A percentile compares a stretch with the other conserved stretches of the same genome.
Conservation (phyloP, 2,329 filamentous ascomycete genomes). For the Plectosphaerella sp. region DNA sequence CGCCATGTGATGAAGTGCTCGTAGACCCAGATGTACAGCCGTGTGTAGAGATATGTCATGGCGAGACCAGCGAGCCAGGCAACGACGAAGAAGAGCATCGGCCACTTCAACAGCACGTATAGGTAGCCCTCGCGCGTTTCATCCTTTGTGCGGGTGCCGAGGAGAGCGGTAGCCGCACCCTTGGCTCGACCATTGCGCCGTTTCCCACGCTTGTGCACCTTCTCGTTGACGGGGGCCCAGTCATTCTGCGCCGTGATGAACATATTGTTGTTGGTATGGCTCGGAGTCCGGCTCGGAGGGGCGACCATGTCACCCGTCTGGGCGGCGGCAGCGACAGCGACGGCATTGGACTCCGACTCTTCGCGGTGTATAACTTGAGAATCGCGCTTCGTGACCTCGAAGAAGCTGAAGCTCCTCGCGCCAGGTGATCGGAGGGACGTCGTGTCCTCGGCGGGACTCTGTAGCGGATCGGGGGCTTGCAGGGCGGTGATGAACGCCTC, state of each 20-base stretch:
- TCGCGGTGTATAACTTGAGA: constrained; percentile 24
- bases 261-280: constrained; percentile 31
- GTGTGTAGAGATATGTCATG: constrained; percentile 71
- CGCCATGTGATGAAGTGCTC: constrained; percentile 90
- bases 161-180: constrained; percentile 32
- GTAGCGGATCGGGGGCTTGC: constrained; percentile 71
- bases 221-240: constrained; percentile 85
- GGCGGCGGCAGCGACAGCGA: constrained; percentile 32
- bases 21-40: constrained; percentile 87
- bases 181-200: constrained; percentile 22
- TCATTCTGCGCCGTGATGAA: constrained; percentile 92
- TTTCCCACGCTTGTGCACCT: constrained; percentile 42
- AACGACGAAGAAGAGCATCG: constrained; percentile 73
- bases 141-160: constrained; percentile 66
- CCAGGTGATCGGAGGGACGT: constrained; percentile 35
- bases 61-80: constrained; percentile 76
- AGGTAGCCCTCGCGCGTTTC: constrained; percentile 93
- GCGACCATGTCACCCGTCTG: constrained; percentile 26
- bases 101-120: constrained; percentile 88
- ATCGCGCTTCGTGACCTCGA: constrained; percentile 36
- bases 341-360: constrained; percentile 27
- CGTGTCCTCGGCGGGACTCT: constrained; percentile 52
- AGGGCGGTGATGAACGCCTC: constrained; percentile 77
- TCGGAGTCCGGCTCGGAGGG: constrained; percentile 6
- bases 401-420: constrained; percentile 33